Base-by-base conservation (phyloP, 1,284 basidiomycete genomes). In the Apiotrichum veenhuisii region DNA sequence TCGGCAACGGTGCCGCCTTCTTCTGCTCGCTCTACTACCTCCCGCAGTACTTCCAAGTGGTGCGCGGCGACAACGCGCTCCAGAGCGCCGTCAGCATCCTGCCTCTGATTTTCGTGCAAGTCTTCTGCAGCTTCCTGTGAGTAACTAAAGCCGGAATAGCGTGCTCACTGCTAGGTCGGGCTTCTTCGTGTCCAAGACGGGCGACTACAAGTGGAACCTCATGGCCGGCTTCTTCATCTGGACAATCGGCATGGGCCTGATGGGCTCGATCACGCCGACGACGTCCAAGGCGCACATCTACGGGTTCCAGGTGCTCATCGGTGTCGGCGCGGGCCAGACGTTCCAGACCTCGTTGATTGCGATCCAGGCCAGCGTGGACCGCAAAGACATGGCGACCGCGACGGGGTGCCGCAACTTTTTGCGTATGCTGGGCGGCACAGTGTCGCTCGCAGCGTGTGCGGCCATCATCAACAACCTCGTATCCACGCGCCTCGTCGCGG, bases 1-100 rank as follows among this genome's bases (percentile, higher is more conserved):
- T 87, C 66, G 76, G 65, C 5, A 83, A 68, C 82, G 85, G 86
- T 82, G 68, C 54, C 77, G 72, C 50, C 1, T 52, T 52, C 54
- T 62, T 62, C 52, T 51, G 54, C 2, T 59, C 57, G 26, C 55
- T 65, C 17, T 65, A 65, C 53, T 65, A 61, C 27, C 59, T 88
- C 0, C 86, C 87, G 1, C 85, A 88, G 63, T 88, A 83, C 71
- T 86, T 87, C 70, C 87, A 89, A 74, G 82, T 87, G 2, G 84
- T 82, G 2, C 77, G 86, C 15, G 84, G 83, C 5, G 85, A 82
- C 63, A 79, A 80, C 9, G 82, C 86, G 0, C 82, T 87, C 36
- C 80, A 80, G 20, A 78, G 77, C 14, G 85, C 84, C 1, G 74
- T 85, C 10, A 82, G 86, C 61, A 79, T 87, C 18, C 80, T 88